Conservation (phyloP, 129 eudicot genomes). For the Helianthus tuberosus region DNA sequence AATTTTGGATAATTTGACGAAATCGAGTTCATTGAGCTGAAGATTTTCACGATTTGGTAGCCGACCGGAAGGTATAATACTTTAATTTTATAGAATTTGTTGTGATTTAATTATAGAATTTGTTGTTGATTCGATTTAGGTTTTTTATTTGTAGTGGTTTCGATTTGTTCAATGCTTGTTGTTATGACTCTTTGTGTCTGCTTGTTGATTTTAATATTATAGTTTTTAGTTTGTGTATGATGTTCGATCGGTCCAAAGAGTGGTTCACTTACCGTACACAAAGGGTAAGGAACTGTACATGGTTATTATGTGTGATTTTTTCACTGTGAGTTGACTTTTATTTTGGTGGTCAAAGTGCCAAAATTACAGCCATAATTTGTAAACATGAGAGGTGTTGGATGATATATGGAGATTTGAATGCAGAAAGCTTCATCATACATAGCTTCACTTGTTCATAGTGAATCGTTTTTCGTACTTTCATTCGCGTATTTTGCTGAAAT, state of each 20-base stretch:
- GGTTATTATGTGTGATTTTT: constrained; percentile 9
- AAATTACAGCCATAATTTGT: neutral
- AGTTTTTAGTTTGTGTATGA: constrained; percentile 9
- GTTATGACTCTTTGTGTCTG: constrained; percentile 16
- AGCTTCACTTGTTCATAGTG: neutral
- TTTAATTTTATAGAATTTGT: no score
- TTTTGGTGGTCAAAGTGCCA: constrained; percentile 6
- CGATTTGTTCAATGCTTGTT: constrained; percentile 30
- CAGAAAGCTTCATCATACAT: neutral
- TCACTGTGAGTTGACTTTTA: neutral
- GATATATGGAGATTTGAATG: neutral
- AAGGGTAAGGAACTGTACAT: neutral
- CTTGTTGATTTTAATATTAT: neutral
- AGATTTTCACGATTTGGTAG: constrained; percentile 18
- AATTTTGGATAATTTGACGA: constrained; percentile 28
- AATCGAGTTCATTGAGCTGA: constrained; percentile 10
- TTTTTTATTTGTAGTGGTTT: neutral
- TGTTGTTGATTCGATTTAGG: neutral
- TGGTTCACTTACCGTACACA: neutral
- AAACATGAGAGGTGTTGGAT: neutral
- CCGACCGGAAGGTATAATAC: neutral
- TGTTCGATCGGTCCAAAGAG: constrained; percentile 6
- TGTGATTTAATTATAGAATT: neutral
- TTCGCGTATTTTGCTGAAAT: neutral
- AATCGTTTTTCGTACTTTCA: neutral